Base-by-base conservation (phyloP, 2,329 filamentous ascomycete genomes). In the Ceratocystiopsis sp. region DNA sequence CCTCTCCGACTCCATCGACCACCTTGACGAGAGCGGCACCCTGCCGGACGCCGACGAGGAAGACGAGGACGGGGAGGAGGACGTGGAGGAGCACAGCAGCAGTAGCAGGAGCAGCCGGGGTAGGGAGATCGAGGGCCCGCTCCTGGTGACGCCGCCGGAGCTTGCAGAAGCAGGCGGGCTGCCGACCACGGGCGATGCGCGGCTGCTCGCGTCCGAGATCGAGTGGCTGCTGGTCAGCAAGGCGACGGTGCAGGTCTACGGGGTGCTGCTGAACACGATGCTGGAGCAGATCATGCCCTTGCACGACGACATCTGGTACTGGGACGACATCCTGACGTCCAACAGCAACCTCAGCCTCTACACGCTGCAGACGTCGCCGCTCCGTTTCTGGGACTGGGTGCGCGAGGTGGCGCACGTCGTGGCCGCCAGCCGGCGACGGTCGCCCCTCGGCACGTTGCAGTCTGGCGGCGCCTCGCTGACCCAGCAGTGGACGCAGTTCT, bases 171-270 rank as follows among this genome's bases (percentile, higher is more conserved):
- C 25, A 29, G 25, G 25, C 6, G 41, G 42, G 16, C 42, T 25
- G 34, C 35, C 25, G 25, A 29, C 2, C 11, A 16, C 41, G 14
- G 40, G 37, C 5, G 38, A 43, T 12, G 68, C 62, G 50, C 66
- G 54, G 45, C 62, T 66, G 16, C 80, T 84, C 54, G 79, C 86
- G 56, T 69, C 73, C 41, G 84, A 95, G 54, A 70, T 95, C 41
- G 81, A 93, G 59, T 96, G 91, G 91, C 64, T 95, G 19, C 67
- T 95, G 15, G 73, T 93, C 29, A 84, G 82, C 60, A 98, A 96
- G 59, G 87, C 87, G 5, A 84, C 87, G 0, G 76, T 87, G n/a
- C 89, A 95, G 55, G 78, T 81, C 1, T 93, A 94, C 54, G 89
- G 89, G 4, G 64, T 84, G 40, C 71, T 93, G 36, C 65, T 95